Conservation (phyloP, 1,284 basidiomycete species). For the Lentinula novae-zelandiae region DNA sequence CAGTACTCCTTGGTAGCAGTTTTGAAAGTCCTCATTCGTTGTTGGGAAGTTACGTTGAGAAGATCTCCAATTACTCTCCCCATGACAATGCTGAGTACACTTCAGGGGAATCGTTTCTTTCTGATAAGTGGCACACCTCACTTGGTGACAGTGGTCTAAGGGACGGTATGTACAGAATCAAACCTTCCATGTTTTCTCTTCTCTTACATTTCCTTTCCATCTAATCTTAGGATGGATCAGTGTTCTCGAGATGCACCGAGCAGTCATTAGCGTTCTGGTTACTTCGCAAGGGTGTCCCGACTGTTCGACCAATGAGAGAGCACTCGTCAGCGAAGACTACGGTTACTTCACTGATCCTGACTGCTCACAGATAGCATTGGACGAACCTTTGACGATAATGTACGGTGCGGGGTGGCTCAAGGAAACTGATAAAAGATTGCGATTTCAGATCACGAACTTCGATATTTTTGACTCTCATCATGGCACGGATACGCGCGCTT, state of each 20-base stretch:
- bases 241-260: neutral
- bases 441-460: neutral
- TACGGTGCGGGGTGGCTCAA: slow-evolving; percentile 3
- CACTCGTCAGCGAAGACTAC: neutral
- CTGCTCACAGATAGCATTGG: neutral
- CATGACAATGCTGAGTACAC: neutral
- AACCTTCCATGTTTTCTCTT: too few relatives aligned
- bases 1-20: neutral
- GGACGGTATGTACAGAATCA: neutral
- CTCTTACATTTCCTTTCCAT: neutral
- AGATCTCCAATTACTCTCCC: neutral
- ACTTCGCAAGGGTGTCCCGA: neutral
- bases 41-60: neutral
- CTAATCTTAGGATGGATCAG: neutral
- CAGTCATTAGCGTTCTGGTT: neutral
- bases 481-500: neutral
- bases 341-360: neutral
- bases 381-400: neutral
- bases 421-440: neutral
- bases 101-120: neutral
- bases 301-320: neutral
- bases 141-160: neutral
- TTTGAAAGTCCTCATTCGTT: neutral
- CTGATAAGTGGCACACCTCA: neutral
- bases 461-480: neutral